A percentile compares a stretch with the other conserved stretches of the same genome.
phyloP scores from a whole-genome alignment of 768 basidiomycete species.

The Rhodotorula diobovata region DNA sequence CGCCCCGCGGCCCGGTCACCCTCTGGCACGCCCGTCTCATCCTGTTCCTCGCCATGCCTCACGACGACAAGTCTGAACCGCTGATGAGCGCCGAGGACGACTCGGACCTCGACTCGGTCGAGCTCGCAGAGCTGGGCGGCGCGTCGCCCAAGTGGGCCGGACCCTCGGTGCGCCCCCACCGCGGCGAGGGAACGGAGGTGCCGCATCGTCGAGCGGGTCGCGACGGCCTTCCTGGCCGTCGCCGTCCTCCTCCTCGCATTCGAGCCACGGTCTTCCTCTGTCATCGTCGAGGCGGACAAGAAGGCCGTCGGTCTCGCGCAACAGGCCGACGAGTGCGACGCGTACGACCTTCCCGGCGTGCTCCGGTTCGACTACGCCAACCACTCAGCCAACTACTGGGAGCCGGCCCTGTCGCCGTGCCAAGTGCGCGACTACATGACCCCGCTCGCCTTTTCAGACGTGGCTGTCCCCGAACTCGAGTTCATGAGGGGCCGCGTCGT shows the following conservation, averaged over 20 bases:
- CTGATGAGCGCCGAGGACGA: background rate
- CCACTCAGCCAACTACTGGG: background rate
- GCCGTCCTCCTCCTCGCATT: background rate
- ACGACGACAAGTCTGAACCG: background rate
- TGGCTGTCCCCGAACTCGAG: background rate
- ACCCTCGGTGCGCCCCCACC: background rate
- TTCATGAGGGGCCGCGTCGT: background rate
- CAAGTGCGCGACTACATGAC: background rate
- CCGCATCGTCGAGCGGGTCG: background rate
- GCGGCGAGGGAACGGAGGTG: background rate
- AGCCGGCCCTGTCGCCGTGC: background rate
- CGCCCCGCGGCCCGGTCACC: too few relatives aligned
- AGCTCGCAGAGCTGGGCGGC: background rate
- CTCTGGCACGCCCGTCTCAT: too few relatives aligned
- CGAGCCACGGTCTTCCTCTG: background rate
- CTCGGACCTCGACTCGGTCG: background rate
- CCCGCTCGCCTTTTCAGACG: background rate
- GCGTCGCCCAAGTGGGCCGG: background rate
- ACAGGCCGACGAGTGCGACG: background rate
- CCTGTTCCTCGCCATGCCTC: too few relatives aligned
- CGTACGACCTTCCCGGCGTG: background rate
- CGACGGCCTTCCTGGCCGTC: background rate
- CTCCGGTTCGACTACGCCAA: background rate
- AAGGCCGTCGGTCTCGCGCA: background rate
- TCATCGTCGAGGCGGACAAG: background rate